These are phyloP conservation scores for Fusarium udum DNA, from an alignment of 2,329 filamentous ascomycete genomes.

Conservation along the genomic window DNA sequence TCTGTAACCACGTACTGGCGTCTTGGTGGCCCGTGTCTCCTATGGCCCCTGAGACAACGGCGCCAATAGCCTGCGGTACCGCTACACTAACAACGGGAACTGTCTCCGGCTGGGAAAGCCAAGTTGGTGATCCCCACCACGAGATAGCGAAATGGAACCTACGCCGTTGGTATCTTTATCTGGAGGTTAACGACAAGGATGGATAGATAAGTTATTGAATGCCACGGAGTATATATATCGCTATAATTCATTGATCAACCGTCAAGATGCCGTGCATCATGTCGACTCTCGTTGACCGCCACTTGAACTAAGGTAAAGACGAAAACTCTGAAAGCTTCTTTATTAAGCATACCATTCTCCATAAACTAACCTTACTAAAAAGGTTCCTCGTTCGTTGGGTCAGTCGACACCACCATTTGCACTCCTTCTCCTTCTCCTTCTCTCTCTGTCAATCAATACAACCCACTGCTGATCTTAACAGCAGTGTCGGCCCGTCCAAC, in stretches of 20 bases:
- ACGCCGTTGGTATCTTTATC: neutral
- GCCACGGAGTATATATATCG: conserved; percentile 4
- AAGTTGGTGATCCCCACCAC: conserved; percentile 25
- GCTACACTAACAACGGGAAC: conserved; percentile 42
- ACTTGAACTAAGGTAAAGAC: neutral
- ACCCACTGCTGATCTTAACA: conserved; percentile 14
- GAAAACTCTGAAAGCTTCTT: conserved; percentile 24
- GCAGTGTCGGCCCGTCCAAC: conserved; percentile 32
- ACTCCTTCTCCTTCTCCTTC: neutral
- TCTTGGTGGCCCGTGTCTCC: conserved; percentile 3
- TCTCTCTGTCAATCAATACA: neutral
- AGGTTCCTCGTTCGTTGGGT: conserved; percentile 13
- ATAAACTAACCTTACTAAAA: conserved; percentile 33
- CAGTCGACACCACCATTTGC: conserved; percentile 21
- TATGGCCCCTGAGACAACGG: conserved; percentile 37
- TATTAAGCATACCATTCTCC: conserved; percentile 33
- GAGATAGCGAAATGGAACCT: conserved; percentile 14
- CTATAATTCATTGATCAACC: neutral
- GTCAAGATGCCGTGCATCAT: conserved; percentile 3
- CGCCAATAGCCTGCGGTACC: conserved; percentile 34
- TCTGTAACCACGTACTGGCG: conserved; percentile 12
- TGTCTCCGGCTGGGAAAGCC: conserved; percentile 38
- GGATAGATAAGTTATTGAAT: neutral
- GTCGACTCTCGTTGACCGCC: neutral
- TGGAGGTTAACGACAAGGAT: neutral